Conservation (phyloP, 2,329 filamentous ascomycete genomes). For the Colletotrichum tamarilloi region DNA sequence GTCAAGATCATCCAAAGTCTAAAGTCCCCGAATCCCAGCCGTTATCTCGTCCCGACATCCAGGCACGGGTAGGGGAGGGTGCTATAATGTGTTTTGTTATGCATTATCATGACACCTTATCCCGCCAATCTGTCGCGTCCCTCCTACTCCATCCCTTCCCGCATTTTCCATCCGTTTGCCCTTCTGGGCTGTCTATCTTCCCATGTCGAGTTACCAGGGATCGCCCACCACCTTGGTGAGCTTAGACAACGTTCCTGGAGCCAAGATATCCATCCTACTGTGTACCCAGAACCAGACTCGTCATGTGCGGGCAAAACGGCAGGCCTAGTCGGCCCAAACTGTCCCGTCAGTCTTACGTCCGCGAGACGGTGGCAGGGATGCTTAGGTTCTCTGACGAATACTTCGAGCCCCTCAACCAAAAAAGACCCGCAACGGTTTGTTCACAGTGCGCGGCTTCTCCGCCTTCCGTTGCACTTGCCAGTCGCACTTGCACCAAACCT, state of each 20-base stretch:
- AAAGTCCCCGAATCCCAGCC: conserved; percentile 14
- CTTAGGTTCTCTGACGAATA: neutral
- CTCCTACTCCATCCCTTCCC: conserved; percentile 26
- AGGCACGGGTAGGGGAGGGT: conserved; percentile 3
- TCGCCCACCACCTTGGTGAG: neutral
- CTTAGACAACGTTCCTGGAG: neutral
- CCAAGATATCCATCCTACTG: neutral
- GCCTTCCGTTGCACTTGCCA: neutral
- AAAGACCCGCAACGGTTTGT: neutral
- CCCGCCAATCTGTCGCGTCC: conserved; percentile 21
- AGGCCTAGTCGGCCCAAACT: neutral
- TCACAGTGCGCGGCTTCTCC: neutral
- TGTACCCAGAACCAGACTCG: neutral
- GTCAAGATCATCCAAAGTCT: conserved; percentile 3
- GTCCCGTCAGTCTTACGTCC: neutral
- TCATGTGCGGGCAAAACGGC: neutral
- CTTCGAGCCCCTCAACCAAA: neutral
- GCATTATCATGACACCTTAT: conserved; percentile 10
- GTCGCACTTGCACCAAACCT: neutral
- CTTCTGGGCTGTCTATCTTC: neutral
- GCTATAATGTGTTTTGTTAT: conserved; percentile 1
- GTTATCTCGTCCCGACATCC: conserved; percentile 20
- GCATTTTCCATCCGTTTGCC: conserved; percentile 10
- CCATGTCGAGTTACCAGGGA: neutral
- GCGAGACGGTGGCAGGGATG: neutral